Evolutionary conservation across 164 flowering plant species (phyloP).

Genomic region (Stephania cephalantha): DNA sequence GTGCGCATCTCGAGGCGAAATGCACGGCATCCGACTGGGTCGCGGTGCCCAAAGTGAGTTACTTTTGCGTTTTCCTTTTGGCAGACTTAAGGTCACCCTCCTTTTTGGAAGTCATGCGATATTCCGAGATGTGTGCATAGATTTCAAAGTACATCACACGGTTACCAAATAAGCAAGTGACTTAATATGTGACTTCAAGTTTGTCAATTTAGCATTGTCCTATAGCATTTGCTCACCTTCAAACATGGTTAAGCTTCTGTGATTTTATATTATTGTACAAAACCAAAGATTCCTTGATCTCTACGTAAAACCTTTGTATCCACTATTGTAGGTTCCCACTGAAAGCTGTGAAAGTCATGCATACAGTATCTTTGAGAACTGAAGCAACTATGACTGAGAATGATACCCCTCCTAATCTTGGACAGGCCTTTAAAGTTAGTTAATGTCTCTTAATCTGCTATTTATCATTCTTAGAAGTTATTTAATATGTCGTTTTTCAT

Average conservation of each 20-base stretch:
- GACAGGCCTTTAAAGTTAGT: conserved; percentile 77
- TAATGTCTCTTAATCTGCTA: neutral
- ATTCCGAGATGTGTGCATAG: too few relatives aligned
- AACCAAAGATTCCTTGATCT: neutral
- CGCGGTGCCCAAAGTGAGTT: too few relatives aligned
- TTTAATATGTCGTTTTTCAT: neutral
- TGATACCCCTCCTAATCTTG: conserved; percentile 61
- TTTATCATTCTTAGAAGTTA: neutral
- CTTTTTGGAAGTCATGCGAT: too few relatives aligned
- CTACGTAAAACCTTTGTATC: neutral
- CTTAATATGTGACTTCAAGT: too few relatives aligned
- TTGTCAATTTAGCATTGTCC: too few relatives aligned
- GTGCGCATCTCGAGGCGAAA: too few relatives aligned
- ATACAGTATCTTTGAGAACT: conserved; percentile 84
- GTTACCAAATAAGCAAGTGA: too few relatives aligned
- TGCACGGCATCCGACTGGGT: too few relatives aligned
- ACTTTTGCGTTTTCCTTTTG: too few relatives aligned
- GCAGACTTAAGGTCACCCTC: too few relatives aligned
- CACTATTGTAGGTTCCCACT: conserved; percentile 70
- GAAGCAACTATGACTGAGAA: conserved; percentile 72
- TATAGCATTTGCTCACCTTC: neutral
- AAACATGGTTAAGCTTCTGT: neutral
- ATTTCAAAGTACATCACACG: too few relatives aligned
- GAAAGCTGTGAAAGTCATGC: conserved; percentile 96
- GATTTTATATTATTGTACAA: neutral